Base-by-base conservation (phyloP, 2,329 filamentous ascomycete species). In the Cephalotrichum gorgonifer region DNA sequence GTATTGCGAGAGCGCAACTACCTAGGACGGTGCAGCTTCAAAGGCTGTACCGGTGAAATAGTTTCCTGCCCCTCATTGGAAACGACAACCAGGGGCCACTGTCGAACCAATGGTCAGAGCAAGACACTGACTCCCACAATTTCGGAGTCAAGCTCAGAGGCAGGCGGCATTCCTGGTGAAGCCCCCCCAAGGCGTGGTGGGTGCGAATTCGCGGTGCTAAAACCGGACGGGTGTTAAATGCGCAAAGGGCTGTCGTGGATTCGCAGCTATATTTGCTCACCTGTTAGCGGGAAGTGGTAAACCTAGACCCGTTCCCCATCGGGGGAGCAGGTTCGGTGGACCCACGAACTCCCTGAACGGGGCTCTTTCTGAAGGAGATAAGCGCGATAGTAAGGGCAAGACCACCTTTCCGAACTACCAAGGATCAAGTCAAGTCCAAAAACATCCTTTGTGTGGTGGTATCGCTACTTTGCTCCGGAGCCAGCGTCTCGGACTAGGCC, bases 401-500 rank as follows among this genome's bases (percentile, higher is more conserved):
- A 62, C 22, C 41, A 25, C n/a, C 35, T 22, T 22, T 39, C 17
- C 30, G 26, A n/a, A n/a, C n/a, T n/a, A 28, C 31, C 20, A 14
- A 39, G 14, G 45, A 41, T 11, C 45, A 41, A 35, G 33, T 7
- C 28, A 11, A 17, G 15, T 39, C 27, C n/a, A n/a, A n/a, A n/a
- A 17, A 27, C 27, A 26, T 41, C 15, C 45, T 39, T 42, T 25
- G 45, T 33, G 6, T 22, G n/a, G 27, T 27, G 41, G 26, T 42
- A 25, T 23, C 60, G 67, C 63, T 59, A 73, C 70, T 73, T 73
- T 74, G 72, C 73, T 72, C 72, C 69, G 71, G 68, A 75, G 73
- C 73, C 72, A 76, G 72, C 72, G 58, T 71, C 71, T 71, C 66
- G 72, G 72, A 74, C 72, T 76, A 58, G 73, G 72, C 72, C 72